Percentiles rank a stretch among this genome's conserved stretches.
Evolutionary conservation across 208 protist species (phyloP).

Genomic region (Trypanosoma melophagium): DNA sequence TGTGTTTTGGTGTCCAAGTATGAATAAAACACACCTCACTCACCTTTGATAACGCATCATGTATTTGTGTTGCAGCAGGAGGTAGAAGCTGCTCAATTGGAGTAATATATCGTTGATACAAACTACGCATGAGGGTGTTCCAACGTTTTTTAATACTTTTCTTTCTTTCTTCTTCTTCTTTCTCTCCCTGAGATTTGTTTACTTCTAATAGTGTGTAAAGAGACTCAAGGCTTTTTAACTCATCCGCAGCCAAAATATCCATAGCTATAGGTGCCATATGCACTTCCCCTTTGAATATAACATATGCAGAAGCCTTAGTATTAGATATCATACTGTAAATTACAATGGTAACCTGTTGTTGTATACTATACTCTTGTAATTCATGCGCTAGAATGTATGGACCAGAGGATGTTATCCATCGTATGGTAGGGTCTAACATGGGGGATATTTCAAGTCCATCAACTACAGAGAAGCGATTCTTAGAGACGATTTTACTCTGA

Average conservation of each 20-base stretch:
- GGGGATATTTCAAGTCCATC: slow-evolving; percentile 15
- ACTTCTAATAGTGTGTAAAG: no score
- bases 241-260: no score
- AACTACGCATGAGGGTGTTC: slow-evolving; percentile 39
- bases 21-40: slow-evolving; percentile 26
- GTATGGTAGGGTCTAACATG: slow-evolving; percentile 35
- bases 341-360: slow-evolving; percentile 14
- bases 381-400: slow-evolving; percentile 39
- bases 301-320: slow-evolving; percentile 18
- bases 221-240: no score
- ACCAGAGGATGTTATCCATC: slow-evolving; percentile 46
- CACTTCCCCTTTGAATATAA: slow-evolving; percentile 9
- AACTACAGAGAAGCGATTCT: not conserved
- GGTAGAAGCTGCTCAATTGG: slow-evolving; percentile 59
- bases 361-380: slow-evolving; percentile 19
- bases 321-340: slow-evolving; percentile 17
- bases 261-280: slow-evolving; percentile 7
- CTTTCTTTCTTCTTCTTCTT: not conserved
- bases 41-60: slow-evolving; percentile 20
- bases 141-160: slow-evolving; percentile 32
- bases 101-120: slow-evolving; percentile 58
- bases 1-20: slow-evolving; percentile 6
- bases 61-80: slow-evolving; percentile 36
- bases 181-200: slow-evolving; percentile 3
- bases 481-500: not conserved